Percentiles rank a stretch among this genome's conserved stretches.
Conservation (phyloP, 345 rosid species). For the Fremontodendron californicum region DNA sequence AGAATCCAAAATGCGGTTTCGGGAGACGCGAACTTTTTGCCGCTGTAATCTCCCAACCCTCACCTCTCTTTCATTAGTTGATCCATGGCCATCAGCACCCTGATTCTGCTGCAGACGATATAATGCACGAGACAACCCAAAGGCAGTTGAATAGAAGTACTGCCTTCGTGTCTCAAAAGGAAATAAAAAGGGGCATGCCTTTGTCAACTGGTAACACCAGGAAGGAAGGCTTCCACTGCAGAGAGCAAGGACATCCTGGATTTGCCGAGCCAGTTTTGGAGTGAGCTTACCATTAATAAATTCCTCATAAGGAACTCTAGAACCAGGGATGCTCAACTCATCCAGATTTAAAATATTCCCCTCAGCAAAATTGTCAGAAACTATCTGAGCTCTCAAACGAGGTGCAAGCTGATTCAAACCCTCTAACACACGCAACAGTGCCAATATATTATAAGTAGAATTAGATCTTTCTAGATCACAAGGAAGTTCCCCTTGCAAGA, state of each 20-base stretch:
- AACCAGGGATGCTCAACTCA: conserved; percentile 48
- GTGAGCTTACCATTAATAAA: conserved; percentile 88
- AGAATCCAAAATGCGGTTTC: conserved; percentile 95
- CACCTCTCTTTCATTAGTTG: conserved; percentile 79
- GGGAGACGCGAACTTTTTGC: conserved; percentile 98
- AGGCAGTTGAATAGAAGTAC: conserved; percentile 95
- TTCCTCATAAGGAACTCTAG: conserved; percentile 70
- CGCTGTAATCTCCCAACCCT: conserved; percentile 96
- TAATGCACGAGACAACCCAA: conserved; percentile 97
- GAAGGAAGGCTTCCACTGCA: conserved; percentile 99
- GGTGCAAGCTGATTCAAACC: conserved; percentile 92
- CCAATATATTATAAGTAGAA: conserved; percentile 83
- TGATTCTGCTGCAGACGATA: conserved; percentile 98
- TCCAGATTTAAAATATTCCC: conserved; percentile 53
- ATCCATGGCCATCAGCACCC: conserved; percentile 93
- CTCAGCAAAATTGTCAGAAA: conserved; percentile 64
- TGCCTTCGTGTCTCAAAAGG: conserved; percentile 98
- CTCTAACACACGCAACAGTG: conserved; percentile 81
- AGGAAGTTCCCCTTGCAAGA: conserved; percentile 83
- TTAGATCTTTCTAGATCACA: conserved; percentile 95
- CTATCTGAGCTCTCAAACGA: conserved; percentile 67
- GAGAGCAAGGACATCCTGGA: conserved; percentile 97
- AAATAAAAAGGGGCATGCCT: conserved; percentile 94
- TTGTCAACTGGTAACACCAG: conserved; percentile 96
- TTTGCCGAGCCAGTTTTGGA: conserved; percentile 95